Percentiles rank a stretch among this genome's conserved stretches.
phyloP scores from a whole-genome alignment of 768 basidiomycete species.

The Rhizopogon vulgaris region DNA sequence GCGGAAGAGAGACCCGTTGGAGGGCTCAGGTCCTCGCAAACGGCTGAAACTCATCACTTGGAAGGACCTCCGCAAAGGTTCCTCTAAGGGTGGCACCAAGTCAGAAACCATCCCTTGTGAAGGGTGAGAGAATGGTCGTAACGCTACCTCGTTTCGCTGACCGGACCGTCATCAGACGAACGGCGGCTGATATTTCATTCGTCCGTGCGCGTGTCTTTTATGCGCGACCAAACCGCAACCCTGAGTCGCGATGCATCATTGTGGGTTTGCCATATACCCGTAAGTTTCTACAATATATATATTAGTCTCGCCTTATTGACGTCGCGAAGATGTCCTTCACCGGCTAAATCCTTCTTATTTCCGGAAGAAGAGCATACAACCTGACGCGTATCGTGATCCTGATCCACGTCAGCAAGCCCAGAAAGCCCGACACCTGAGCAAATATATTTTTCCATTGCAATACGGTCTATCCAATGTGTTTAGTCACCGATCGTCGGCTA shows the following conservation, averaged over 20 bases:
- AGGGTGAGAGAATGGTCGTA: constrained; percentile 9
- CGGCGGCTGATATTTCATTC: constrained; percentile 47
- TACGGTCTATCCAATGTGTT: constrained; percentile 66
- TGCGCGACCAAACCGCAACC: constrained; percentile 48
- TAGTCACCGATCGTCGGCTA: constrained; percentile 12
- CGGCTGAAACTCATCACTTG: constrained; percentile 15
- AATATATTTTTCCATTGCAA: constrained; percentile 83
- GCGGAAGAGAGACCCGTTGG: constrained; percentile 14
- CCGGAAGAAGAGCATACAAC: constrained; percentile 21
- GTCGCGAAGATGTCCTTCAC: constrained; percentile 57
- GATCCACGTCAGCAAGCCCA: constrained; percentile 42
- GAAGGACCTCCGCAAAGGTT: neutral
- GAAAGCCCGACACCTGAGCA: constrained; percentile 59
- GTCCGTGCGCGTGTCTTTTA: constrained; percentile 63
- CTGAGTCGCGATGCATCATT: constrained; percentile 41
- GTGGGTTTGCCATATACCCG: constrained; percentile 68
- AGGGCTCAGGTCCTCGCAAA: constrained; percentile 19
- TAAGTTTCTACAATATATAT: constrained; percentile 26
- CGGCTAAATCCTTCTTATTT: constrained; percentile 41
- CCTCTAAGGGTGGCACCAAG: neutral
- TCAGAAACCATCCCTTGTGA: constrained; percentile 1
- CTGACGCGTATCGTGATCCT: constrained; percentile 32
- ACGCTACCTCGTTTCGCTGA: constrained; percentile 4
- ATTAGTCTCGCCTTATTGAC: neutral
- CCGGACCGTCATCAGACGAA: constrained; percentile 22